Evolutionary conservation across 73 alveolate species (phyloP).

Genomic region (Paramecium tetraurelia): DNA sequence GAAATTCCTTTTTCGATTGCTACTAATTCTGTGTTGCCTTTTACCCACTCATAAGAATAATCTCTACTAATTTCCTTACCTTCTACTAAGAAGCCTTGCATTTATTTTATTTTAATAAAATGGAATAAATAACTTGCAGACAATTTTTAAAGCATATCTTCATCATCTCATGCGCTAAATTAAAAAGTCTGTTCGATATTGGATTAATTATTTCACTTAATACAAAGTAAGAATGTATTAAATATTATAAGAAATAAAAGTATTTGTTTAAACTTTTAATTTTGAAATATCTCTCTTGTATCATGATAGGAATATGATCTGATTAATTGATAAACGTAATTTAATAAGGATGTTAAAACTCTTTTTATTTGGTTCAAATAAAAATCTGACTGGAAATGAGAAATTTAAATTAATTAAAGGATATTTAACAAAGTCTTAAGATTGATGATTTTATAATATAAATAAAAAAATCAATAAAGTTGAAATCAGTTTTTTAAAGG

Average conservation of each 20-base stretch:
- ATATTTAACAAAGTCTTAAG: background rate
- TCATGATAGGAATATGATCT: background rate
- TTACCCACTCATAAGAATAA: slow-evolving; percentile 45
- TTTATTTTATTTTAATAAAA: background rate
- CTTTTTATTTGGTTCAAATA: background rate
- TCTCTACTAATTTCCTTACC: slow-evolving; percentile 30
- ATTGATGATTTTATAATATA: background rate
- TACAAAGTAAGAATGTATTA: background rate
- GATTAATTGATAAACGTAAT: background rate
- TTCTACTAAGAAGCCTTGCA: slow-evolving; percentile 38
- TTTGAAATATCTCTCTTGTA: background rate
- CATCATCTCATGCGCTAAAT: background rate
- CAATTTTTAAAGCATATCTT: background rate
- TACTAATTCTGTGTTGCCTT: slow-evolving; percentile 36
- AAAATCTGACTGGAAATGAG: background rate
- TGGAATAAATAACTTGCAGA: background rate
- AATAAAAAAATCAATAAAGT: background rate
- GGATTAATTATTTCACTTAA: background rate
- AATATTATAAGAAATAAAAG: background rate
- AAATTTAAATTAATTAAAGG: background rate
- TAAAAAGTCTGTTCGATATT: background rate
- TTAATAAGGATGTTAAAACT: background rate
- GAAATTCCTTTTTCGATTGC: slow-evolving; percentile 42
- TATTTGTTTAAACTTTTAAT: background rate
- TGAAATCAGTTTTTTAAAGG: background rate